These are phyloP conservation scores for Cicer cuneatum DNA, from an alignment of 306 rosid genomes.

Conservation along the genomic window DNA sequence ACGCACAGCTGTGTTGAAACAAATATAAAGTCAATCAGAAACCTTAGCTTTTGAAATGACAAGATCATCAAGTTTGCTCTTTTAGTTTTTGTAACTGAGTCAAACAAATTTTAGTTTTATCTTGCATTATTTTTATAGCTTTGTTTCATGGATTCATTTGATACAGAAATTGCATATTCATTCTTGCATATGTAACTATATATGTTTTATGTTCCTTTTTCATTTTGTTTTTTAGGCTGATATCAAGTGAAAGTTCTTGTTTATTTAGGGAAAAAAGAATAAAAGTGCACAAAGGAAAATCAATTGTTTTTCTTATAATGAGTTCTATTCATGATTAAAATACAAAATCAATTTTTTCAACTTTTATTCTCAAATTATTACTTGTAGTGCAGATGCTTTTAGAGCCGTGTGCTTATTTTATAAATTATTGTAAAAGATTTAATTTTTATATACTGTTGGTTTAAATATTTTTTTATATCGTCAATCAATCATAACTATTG, in stretches of 20 bases:
- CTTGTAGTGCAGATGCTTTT: neutral
- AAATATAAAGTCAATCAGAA: neutral
- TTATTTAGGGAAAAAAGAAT: neutral
- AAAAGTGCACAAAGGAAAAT: neutral
- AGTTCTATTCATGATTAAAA: no score
- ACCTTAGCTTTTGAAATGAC: neutral
- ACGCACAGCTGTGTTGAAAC: neutral
- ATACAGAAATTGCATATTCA: neutral
- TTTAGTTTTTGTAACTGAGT: conserved; percentile 11
- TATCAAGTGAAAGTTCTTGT: neutral
- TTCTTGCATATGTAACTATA: conserved; percentile 1
- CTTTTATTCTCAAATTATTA: neutral
- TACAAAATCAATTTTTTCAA: neutral
- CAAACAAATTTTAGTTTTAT: conserved; percentile 4
- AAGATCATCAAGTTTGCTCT: neutral
- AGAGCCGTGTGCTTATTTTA: no score
- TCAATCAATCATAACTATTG: no score
- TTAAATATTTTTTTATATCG: no score
- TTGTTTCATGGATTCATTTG: conserved; percentile 15
- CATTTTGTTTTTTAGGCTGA: neutral
- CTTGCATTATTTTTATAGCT: neutral
- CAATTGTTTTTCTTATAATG: neutral
- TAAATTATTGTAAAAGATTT: no score
- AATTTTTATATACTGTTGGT: no score
- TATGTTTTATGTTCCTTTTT: neutral